phyloP scores from a whole-genome alignment of 2,329 filamentous ascomycete genomes.

The Penicillium sp. region DNA sequence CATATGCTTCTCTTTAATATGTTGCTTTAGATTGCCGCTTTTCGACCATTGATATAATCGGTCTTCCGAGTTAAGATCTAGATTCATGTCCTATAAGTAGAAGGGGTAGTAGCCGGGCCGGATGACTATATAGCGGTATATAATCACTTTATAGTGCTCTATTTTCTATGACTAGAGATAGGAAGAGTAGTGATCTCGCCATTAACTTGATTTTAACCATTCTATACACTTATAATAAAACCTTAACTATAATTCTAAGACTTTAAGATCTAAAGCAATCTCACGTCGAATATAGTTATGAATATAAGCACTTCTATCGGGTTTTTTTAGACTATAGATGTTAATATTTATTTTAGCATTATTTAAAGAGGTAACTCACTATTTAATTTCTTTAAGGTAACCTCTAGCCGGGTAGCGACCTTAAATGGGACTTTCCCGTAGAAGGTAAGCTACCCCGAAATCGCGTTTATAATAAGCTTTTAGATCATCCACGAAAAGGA shows the following conservation, averaged over 20 bases:
- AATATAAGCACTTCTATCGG: slow-evolving; percentile 17
- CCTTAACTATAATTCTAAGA: slow-evolving; percentile 11
- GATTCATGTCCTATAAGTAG: slow-evolving; percentile 10
- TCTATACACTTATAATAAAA: slow-evolving; percentile 21
- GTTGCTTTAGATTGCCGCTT: slow-evolving; percentile 3
- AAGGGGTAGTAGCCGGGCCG: slow-evolving; percentile 16
- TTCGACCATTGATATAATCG: background rate
- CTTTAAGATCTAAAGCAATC: slow-evolving; percentile 8
- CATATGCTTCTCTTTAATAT: slow-evolving; percentile 6
- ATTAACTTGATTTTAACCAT: slow-evolving; percentile 9
- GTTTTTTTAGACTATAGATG: slow-evolving; percentile 12
- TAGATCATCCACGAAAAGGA: slow-evolving; percentile 17
- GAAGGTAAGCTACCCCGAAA: slow-evolving; percentile 21
- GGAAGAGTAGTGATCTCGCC: slow-evolving; percentile 13
- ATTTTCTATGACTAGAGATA: slow-evolving; percentile 15
- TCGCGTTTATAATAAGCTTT: slow-evolving; percentile 13
- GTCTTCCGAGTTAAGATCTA: slow-evolving; percentile 5
- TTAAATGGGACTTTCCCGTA: slow-evolving; percentile 10
- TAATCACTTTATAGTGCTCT: slow-evolving; percentile 15
- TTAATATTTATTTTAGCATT: slow-evolving; percentile 11
- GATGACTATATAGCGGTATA: slow-evolving; percentile 15
- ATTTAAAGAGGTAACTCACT: slow-evolving; percentile 6
- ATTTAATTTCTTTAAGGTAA: slow-evolving; percentile 10
- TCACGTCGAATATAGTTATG: slow-evolving; percentile 15
- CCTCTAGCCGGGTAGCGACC: slow-evolving; percentile 12